phyloP scores from a whole-genome alignment of 2,329 filamentous ascomycete genomes.

The Chrysosporium queenslandicum region DNA sequence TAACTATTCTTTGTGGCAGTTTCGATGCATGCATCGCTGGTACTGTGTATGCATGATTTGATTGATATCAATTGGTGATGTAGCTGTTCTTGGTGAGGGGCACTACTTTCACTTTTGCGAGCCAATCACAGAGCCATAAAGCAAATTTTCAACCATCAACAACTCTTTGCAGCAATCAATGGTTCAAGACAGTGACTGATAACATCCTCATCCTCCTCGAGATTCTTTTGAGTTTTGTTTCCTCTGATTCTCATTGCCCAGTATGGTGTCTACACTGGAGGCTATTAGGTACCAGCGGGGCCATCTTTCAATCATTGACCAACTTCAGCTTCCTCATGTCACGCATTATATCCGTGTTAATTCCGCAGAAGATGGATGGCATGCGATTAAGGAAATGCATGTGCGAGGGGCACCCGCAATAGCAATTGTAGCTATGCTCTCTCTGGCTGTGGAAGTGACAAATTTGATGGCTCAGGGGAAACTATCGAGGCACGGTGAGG shows the following conservation, averaged over 20 bases:
- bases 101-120: too few relatives aligned
- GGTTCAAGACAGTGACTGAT: too few relatives aligned
- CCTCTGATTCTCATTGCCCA: not conserved
- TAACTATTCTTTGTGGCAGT: too few relatives aligned
- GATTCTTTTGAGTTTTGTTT: not conserved
- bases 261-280: conserved; percentile 35
- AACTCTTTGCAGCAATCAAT: too few relatives aligned
- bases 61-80: too few relatives aligned
- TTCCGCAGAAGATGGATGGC: conserved; percentile 51
- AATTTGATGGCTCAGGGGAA: conserved; percentile 31
- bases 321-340: conserved; percentile 52
- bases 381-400: conserved; percentile 57
- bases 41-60: too few relatives aligned
- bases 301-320: conserved; percentile 51
- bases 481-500: conserved; percentile 45
- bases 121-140: too few relatives aligned
- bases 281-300: conserved; percentile 52
- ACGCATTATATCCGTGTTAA: conserved; percentile 47
- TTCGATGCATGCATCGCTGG: too few relatives aligned
- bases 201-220: not conserved
- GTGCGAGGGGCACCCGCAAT: conserved; percentile 77
- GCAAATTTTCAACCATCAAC: too few relatives aligned
- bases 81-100: too few relatives aligned
- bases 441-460: conserved; percentile 73
- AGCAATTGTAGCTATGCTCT: conserved; percentile 89